phyloP scores from a whole-genome alignment of 306 rosid species.

The Trifolium fragiferum region DNA sequence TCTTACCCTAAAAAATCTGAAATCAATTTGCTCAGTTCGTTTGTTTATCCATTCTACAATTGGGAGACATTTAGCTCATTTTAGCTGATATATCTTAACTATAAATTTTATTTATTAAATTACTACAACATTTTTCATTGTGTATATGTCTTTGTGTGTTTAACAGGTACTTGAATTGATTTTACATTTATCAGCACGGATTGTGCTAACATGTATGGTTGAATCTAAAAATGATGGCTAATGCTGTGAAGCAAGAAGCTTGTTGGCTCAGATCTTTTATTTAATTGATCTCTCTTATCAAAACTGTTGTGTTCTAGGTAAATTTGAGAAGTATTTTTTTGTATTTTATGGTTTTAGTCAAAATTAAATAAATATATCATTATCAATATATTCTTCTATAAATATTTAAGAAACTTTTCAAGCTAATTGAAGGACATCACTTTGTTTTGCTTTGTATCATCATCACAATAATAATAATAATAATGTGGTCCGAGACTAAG shows the following conservation, averaged over 20 bases:
- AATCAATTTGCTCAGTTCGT: background rate
- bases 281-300: background rate
- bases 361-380: constrained; percentile 16
- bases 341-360: background rate
- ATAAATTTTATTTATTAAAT: background rate
- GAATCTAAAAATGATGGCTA: constrained; percentile 28
- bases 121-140: background rate
- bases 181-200: constrained; percentile 5
- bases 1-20: too few relatives aligned
- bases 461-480: constrained; percentile 33
- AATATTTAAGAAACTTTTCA: background rate
- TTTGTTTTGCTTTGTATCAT: constrained; percentile 31
- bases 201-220: constrained; percentile 22
- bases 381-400: constrained; percentile 24
- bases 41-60: background rate
- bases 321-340: background rate
- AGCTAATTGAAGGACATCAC: constrained; percentile 4
- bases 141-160: background rate
- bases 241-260: constrained; percentile 43
- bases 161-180: constrained; percentile 43
- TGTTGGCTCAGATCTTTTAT: constrained; percentile 11
- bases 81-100: background rate
- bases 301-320: constrained; percentile 2
- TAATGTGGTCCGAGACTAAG: background rate
- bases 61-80: background rate